Evolutionary conservation across 306 rosid species (phyloP).

Genomic region (Fagus sylvatica): DNA sequence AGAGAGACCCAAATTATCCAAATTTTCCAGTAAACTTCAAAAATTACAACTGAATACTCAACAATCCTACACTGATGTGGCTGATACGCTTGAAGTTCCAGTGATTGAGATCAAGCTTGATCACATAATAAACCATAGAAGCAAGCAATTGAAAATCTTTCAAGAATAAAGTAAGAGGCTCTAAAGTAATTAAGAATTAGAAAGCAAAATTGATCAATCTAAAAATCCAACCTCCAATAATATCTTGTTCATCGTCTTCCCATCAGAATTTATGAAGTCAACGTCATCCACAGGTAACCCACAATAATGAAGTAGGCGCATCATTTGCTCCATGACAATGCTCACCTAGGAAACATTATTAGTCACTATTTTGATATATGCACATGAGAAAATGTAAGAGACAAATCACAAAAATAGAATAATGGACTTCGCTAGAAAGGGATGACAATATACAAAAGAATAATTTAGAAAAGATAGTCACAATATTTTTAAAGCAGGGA

Average conservation of each 20-base stretch:
- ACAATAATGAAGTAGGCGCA: constrained; percentile 83
- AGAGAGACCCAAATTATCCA: not conserved
- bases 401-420: not conserved
- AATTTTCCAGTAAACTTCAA: too few species aligned
- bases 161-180: not conserved
- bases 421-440: not conserved
- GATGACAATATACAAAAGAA: constrained; percentile 6
- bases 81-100: not conserved
- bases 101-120: not conserved
- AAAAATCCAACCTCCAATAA: constrained; percentile 66
- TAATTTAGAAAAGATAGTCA: not conserved
- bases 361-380: constrained; percentile 1
- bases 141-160: too few species aligned
- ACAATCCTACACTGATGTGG: too few species aligned
- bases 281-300: constrained; percentile 86
- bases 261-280: constrained; percentile 89
- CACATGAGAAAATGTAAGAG: constrained; percentile 2
- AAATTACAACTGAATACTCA: too few species aligned
- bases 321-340: constrained; percentile 98
- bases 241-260: constrained; percentile 90
- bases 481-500: not conserved
- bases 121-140: too few species aligned
- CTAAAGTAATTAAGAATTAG: not conserved
- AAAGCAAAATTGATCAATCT: constrained; percentile 1
- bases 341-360: constrained; percentile 65